Conservation (phyloP, 2,329 filamentous ascomycete species). For the Pestalotiopsis sp. region DNA sequence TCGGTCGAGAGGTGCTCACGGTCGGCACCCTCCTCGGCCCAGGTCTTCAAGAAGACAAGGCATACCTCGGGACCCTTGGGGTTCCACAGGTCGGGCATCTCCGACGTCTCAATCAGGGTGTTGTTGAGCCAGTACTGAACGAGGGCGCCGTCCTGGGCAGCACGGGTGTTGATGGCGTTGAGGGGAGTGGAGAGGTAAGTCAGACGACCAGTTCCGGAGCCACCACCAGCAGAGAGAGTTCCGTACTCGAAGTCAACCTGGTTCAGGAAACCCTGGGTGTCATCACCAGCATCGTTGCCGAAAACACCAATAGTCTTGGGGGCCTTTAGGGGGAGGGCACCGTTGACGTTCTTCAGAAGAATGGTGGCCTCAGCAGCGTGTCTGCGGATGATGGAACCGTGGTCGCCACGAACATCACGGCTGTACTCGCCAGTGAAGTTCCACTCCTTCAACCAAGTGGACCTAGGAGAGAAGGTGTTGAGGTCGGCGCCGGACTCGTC, state of each 20-base stretch:
- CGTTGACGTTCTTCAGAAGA: conserved; percentile 71
- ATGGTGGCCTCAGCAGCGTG: conserved; percentile 37
- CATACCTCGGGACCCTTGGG: conserved; percentile 62
- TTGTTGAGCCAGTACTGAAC: conserved; percentile 48
- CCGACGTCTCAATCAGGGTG: conserved; percentile 38
- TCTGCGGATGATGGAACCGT: conserved; percentile 50
- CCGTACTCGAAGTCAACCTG: conserved; percentile 64
- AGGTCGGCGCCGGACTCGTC: conserved; percentile 49
- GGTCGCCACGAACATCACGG: conserved; percentile 52
- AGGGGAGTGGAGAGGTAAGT: conserved; percentile 58
- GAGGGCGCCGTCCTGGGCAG: conserved; percentile 40
- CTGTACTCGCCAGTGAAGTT: conserved; percentile 54
- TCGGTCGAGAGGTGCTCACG: conserved; percentile 54
- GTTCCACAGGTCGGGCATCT: conserved; percentile 47
- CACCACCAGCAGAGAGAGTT: conserved; percentile 61
- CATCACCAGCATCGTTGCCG: conserved; percentile 64
- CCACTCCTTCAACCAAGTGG: conserved; percentile 42
- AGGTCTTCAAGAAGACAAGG: conserved; percentile 65
- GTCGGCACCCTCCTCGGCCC: conserved; percentile 66
- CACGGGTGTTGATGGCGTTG: conserved; percentile 54
- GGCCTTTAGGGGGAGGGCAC: conserved; percentile 59
- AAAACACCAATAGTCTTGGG: conserved; percentile 60
- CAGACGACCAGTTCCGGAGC: conserved; percentile 54
- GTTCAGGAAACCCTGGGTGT: conserved; percentile 67
- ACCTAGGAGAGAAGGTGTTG: conserved; percentile 49